Base-by-base conservation (phyloP, 805 yeast species). In the Alloascoidea africana region DNA sequence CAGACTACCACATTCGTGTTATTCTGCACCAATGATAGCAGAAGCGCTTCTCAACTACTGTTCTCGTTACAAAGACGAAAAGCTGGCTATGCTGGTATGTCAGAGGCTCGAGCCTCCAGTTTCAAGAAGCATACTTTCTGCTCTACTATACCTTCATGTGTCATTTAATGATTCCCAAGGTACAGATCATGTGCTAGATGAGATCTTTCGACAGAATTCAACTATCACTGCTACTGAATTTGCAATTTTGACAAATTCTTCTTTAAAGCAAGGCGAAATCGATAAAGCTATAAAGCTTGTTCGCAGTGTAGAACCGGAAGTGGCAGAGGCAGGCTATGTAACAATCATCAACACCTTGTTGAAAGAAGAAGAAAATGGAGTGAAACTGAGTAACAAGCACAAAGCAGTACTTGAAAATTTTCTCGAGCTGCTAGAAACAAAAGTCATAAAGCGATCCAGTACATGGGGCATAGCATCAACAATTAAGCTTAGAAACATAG, bases 101-200 rank as follows among this genome's bases (percentile, higher is more conserved):
- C 27, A 14, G n/a, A n/a, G 18, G 17, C n/a, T 34, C 11, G 14
- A n/a, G 14, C 18, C 11, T n/a, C 36, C 36, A 6, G 17, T 34
- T 5, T 8, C 6, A 6, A 5, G 36, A 5, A 18, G 14, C 5
- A 30, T 34, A 14, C 36, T 35, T 13, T n/a, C 14, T 8, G 37
- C 34, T 23, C 14, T 35, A 14, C 16, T 35, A 18, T n/a, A 35
- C 16, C 27, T 35, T 13, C 37, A 35, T 15, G 13, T 35, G 13
- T 18, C 37, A 5, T 35, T 11, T 15, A 17, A 35, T 14, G 37
- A 35, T 14, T 18, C 34, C 5, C 17, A 13, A 8, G 37, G 37
- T n/a, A 35, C 37, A 6, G 37, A 35, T 14, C 14, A 14, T 15
- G 37, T 35, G 15, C 16, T 35, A 15, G 16, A 17, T n/a, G 37